Evolutionary conservation across 345 rosid genomes (phyloP).

Genomic region (Bruguiera sexangula): DNA sequence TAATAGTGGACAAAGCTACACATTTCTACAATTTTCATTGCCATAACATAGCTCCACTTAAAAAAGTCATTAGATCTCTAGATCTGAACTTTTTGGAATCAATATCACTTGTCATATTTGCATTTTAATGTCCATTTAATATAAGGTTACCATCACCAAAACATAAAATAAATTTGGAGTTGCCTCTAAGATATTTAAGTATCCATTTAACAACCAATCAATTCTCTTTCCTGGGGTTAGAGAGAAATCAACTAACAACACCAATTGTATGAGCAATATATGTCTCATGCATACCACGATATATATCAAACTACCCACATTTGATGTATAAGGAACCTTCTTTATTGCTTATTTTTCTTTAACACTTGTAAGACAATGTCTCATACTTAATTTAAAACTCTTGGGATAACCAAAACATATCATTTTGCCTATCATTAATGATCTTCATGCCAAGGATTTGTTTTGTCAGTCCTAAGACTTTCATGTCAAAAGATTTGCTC

Average conservation of each 20-base stretch:
- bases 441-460: background rate
- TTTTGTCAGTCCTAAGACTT: background rate
- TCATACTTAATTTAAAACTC: background rate
- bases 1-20: background rate
- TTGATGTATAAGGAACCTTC: background rate
- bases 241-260: background rate
- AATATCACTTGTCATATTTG: background rate
- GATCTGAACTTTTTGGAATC: background rate
- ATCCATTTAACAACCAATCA: background rate
- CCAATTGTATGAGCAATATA: background rate
- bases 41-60: background rate
- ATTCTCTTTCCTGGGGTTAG: background rate
- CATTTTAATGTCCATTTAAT: background rate
- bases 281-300: background rate
- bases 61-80: background rate
- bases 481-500: background rate
- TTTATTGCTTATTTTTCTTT: too few relatives aligned
- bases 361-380: background rate
- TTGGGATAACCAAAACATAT: background rate
- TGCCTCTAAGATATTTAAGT: background rate
- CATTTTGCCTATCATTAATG: background rate
- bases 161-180: background rate
- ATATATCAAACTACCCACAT: background rate
- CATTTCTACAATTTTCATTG: background rate
- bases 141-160: too few relatives aligned